Evolutionary conservation across 257 asterid genomes (phyloP).

Genomic region (Solanum ossicruentum): DNA sequence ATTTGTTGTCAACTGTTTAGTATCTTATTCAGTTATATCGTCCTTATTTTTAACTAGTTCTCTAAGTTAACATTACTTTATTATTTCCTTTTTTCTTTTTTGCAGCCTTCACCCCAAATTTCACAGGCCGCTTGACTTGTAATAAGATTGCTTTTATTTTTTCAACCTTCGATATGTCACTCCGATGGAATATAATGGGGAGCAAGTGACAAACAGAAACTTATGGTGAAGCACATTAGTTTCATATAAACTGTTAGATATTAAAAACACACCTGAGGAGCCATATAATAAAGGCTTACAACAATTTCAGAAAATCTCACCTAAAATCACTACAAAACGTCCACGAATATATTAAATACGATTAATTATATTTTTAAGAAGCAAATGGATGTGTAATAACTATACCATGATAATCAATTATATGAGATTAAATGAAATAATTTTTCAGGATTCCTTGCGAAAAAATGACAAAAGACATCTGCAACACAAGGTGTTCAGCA

Average conservation of each 20-base stretch:
- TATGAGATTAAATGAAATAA: background rate
- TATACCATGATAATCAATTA: background rate
- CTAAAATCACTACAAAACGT: too few species aligned
- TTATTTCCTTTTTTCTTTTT: background rate
- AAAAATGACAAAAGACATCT: constrained; percentile 76
- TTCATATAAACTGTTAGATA: background rate
- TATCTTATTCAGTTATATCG: background rate
- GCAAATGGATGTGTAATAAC: background rate
- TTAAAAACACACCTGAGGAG: too few species aligned
- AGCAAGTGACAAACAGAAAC: background rate
- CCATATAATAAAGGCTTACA: too few species aligned
- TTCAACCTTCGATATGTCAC: background rate
- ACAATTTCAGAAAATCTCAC: too few species aligned
- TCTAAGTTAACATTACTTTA: background rate
- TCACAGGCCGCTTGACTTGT: background rate
- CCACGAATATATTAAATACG: too few species aligned
- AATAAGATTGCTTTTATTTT: background rate
- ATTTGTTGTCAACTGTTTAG: background rate
- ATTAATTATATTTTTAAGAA: background rate
- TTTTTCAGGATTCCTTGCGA: background rate
- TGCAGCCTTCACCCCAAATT: background rate
- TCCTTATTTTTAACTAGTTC: background rate
- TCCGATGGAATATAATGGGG: background rate
- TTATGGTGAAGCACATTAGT: background rate
- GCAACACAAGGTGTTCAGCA: constrained; percentile 32